Base-by-base conservation (phyloP, 257 asterid species). In the Penstemon barbatus region DNA sequence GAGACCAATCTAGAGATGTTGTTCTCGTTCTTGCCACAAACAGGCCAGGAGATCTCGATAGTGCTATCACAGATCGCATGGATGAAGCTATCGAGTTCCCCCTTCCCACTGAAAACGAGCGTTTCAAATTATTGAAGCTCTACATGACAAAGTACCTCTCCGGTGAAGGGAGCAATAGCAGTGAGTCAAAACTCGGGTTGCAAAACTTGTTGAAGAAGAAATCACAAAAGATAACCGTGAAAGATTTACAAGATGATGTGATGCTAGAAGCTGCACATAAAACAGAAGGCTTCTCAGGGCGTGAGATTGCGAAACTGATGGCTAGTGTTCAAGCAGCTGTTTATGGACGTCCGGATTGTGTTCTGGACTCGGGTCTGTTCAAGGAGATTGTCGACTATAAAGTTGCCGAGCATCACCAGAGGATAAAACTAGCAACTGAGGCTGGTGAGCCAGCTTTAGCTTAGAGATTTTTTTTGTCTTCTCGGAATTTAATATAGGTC, bases 81-180 rank as follows among this genome's bases (percentile, higher is more conserved):
- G 99, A 94, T 79, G 97, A 94, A 66, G 97, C 87, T 44, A 82
- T 94, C 12, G 97, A 94, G 71, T 94, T 94, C 82, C 99, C 97
- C 11, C 86, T 91, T 53, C 97, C 97, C 42, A 79, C 49, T 39
- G 97, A 91, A 80, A 96, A 87, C 2, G 97, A 94, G 79, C 97
- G 97, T 43, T 85, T 71, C 88, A 84, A 91, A 73, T 74, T 94
- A 73, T 79, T 94, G 72, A 91, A 87, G 77, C 96, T 94, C 62
- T 91, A 94, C 82, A 64, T 94, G 80, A 81, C 71, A 59, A 91
- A 89, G 75, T 94, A 94, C 86, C 82, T 93, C 41, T 69, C 75
- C 4, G 81, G 92, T 36, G 85, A 87, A 63, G 91, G 69, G 44
- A 82, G 76, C 36, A 25, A 25, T 25, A 25, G 33, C 33, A 66